Percentiles rank a stretch among this genome's conserved stretches.
phyloP scores from a whole-genome alignment of 495 filamentous ascomycete genomes.

The Bryoglossum gracile region DNA sequence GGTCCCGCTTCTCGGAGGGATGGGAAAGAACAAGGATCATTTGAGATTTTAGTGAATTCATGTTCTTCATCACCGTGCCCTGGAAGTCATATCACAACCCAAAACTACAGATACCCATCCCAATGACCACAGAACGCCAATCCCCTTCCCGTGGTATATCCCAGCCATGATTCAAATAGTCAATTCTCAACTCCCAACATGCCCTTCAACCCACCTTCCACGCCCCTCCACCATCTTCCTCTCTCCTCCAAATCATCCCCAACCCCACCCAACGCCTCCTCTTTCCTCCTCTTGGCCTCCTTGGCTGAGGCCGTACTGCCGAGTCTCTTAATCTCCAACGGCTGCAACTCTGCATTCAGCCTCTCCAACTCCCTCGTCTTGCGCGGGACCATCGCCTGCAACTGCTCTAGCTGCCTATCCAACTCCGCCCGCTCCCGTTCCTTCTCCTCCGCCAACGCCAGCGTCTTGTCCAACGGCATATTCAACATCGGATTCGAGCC shows the following conservation, averaged over 20 bases:
- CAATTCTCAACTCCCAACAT: slow-evolving; percentile 41
- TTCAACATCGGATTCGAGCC: slow-evolving; percentile 36
- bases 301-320: slow-evolving; percentile 61
- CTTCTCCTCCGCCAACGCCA: slow-evolving; percentile 47
- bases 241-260: slow-evolving; percentile 76
- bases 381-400: slow-evolving; percentile 58
- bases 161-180: neutral
- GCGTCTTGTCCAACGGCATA: slow-evolving; percentile 53
- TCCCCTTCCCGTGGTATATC: neutral
- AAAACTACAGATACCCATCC: too few relatives aligned
- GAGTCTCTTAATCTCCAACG: slow-evolving; percentile 62
- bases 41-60: too few relatives aligned
- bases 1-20: too few relatives aligned
- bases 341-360: slow-evolving; percentile 61
- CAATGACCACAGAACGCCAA: neutral
- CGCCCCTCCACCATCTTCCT: slow-evolving; percentile 73
- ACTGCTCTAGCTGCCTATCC: slow-evolving; percentile 57
- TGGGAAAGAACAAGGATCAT: too few relatives aligned
- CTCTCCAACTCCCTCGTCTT: slow-evolving; percentile 66
- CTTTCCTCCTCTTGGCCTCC: slow-evolving; percentile 74
- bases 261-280: slow-evolving; percentile 54
- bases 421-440: slow-evolving; percentile 57
- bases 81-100: too few relatives aligned
- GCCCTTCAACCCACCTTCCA: slow-evolving; percentile 58
- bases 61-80: too few relatives aligned